Percentiles rank a stretch among this genome's conserved stretches.
Evolutionary conservation across 257 asterid genomes (phyloP).

Genomic region (Solanum infundibuliforme): DNA sequence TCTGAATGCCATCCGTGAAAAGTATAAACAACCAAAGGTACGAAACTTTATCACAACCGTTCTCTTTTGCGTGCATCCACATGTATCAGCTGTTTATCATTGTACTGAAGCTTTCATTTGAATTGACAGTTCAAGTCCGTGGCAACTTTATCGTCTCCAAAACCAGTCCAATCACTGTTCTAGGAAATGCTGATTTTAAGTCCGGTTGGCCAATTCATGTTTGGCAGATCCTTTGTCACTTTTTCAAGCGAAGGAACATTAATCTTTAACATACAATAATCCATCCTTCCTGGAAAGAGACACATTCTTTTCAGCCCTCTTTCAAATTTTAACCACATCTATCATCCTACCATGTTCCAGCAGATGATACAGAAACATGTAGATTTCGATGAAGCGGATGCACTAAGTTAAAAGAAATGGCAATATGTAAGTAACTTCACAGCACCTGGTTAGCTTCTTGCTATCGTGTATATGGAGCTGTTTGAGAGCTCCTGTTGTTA

Average conservation of each 20-base stretch:
- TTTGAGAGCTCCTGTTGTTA: background rate
- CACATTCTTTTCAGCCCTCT: slow-evolving; percentile 46
- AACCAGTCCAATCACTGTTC: slow-evolving; percentile 49
- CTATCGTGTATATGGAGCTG: slow-evolving; percentile 29
- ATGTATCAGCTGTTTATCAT: background rate
- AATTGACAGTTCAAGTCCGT: slow-evolving; percentile 73
- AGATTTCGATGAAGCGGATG: slow-evolving; percentile 20
- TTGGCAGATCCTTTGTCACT: background rate
- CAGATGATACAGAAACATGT: slow-evolving; percentile 4
- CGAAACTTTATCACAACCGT: background rate
- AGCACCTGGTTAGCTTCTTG: slow-evolving; percentile 39
- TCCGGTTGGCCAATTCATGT: slow-evolving; percentile 8
- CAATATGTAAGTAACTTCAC: slow-evolving; percentile 18
- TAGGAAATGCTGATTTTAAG: slow-evolving; percentile 15
- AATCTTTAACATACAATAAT: slow-evolving; percentile 3
- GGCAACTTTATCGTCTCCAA: slow-evolving; percentile 40
- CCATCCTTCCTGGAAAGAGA: slow-evolving; percentile 11
- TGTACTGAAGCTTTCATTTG: background rate
- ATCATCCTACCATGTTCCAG: slow-evolving; percentile 24
- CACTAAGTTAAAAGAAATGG: slow-evolving; percentile 23
- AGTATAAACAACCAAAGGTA: slow-evolving; percentile 85
- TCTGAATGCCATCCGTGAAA: slow-evolving; percentile 60
- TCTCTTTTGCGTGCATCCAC: background rate
- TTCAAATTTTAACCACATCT: slow-evolving; percentile 23
- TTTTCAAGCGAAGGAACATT: background rate